Evolutionary conservation across 2,329 filamentous ascomycete genomes (phyloP).

Genomic region (Botryotinia convoluta): DNA sequence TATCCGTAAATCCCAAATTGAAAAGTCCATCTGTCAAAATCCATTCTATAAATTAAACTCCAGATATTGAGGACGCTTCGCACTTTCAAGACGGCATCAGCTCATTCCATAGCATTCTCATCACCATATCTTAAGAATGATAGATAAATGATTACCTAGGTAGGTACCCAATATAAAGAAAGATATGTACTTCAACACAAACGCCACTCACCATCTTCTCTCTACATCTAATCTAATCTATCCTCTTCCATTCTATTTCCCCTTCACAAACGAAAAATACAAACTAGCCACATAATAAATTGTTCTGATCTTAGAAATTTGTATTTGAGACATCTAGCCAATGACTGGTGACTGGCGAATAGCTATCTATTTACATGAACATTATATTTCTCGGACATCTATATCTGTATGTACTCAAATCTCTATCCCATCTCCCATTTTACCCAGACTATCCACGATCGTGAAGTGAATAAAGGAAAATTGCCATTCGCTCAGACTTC

Average conservation of each 20-base stretch:
- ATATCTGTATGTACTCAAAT: too few species aligned
- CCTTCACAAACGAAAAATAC: background rate
- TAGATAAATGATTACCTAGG: background rate
- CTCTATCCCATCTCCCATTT: too few species aligned
- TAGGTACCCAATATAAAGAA: background rate
- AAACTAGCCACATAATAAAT: background rate
- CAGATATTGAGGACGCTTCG: fast-evolving
- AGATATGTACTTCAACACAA: background rate
- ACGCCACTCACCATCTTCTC: background rate
- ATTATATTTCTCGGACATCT: too few species aligned
- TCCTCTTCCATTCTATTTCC: background rate
- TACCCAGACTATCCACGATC: background rate
- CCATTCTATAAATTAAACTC: background rate
- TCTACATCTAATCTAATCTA: background rate
- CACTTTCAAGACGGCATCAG: background rate
- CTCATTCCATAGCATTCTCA: background rate
- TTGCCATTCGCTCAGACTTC: background rate
- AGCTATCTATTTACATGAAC: background rate
- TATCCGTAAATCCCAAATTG: background rate
- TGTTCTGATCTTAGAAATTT: background rate
- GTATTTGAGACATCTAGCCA: background rate
- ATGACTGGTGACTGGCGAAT: too few species aligned
- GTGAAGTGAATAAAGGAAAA: background rate
- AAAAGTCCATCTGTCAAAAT: background rate
- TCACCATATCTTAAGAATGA: background rate